Evolutionary conservation across 768 basidiomycete species (phyloP).

Genomic region (Pleurotus cornucopiae): DNA sequence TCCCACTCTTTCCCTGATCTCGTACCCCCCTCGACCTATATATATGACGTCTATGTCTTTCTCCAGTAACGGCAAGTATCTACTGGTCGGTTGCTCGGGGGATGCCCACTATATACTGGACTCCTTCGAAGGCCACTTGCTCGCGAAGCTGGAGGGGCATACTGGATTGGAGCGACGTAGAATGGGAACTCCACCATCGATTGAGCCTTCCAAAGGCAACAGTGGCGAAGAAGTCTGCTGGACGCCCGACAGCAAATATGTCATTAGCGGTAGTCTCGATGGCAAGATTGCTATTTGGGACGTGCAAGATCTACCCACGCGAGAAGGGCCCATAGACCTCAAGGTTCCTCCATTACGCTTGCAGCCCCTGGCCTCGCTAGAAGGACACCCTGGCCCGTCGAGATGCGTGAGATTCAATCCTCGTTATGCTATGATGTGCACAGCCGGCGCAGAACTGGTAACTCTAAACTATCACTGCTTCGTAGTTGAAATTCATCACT

Average conservation of each 20-base stretch:
- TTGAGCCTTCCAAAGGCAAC: slow-evolving; percentile 70
- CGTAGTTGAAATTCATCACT: not conserved
- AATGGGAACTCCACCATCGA: slow-evolving; percentile 40
- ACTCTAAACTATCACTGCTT: slow-evolving; percentile 15
- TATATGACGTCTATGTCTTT: slow-evolving; percentile 90
- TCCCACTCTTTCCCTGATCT: slow-evolving; percentile 65
- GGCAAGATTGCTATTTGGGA: slow-evolving; percentile 91
- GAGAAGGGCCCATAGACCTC: slow-evolving; percentile 49
- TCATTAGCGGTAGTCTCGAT: slow-evolving; percentile 81
- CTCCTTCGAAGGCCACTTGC: slow-evolving; percentile 78
- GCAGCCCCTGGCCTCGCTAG: slow-evolving; percentile 41
- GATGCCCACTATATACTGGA: slow-evolving; percentile 93
- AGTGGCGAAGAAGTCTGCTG: slow-evolving; percentile 94
- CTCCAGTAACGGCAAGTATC: slow-evolving; percentile 84
- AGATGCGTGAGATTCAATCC: slow-evolving; percentile 92
- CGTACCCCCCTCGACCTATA: slow-evolving; percentile 83
- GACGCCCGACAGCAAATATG: slow-evolving; percentile 92
- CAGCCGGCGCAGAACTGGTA: slow-evolving; percentile 82
- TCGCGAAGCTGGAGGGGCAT: slow-evolving; percentile 85
- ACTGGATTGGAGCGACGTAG: slow-evolving; percentile 76
- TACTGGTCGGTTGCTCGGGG: slow-evolving; percentile 90
- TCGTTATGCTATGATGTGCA: slow-evolving; percentile 81
- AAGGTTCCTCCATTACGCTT: slow-evolving; percentile 47
- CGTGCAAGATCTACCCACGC: slow-evolving; percentile 54
- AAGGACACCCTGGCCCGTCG: slow-evolving; percentile 80